A percentile compares a stretch with the other conserved stretches of the same genome.
These are phyloP conservation scores for Calonectria multiphialidica DNA, from an alignment of 2,329 filamentous ascomycete species.

Conservation along the genomic window DNA sequence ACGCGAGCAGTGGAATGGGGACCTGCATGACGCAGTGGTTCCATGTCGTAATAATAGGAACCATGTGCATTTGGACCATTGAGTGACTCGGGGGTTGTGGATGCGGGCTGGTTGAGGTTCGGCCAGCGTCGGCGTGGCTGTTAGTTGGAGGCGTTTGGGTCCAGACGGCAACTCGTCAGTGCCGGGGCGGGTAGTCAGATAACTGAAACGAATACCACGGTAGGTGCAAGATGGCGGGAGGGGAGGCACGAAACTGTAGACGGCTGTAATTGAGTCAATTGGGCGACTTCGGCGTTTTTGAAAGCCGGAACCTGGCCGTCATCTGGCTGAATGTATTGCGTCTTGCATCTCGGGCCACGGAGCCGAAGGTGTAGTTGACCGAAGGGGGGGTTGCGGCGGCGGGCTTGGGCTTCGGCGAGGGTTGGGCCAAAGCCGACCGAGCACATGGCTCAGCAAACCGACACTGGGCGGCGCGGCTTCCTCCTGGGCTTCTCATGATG, in stretches of 20 bases:
- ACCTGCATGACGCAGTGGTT: slow-evolving; percentile 13
- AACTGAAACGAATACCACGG: background rate
- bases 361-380: background rate
- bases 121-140: slow-evolving; percentile 5
- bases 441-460: background rate
- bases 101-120: background rate
- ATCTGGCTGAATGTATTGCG: background rate
- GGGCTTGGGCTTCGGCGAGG: background rate
- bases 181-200: background rate
- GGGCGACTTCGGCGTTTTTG: background rate
- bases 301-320: background rate
- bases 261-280: background rate
- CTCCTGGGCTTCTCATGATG: background rate
- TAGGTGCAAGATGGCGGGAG: background rate
- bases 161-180: background rate
- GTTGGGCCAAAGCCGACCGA: background rate
- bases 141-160: background rate
- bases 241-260: background rate
- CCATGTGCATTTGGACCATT: background rate
- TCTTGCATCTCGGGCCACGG: background rate
- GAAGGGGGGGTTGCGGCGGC: background rate
- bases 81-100: background rate
- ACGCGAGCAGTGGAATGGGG: background rate
- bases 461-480: background rate
- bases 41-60: background rate